Conservation (phyloP, 163 green algal genomes). For the Botryococcus braunii region DNA sequence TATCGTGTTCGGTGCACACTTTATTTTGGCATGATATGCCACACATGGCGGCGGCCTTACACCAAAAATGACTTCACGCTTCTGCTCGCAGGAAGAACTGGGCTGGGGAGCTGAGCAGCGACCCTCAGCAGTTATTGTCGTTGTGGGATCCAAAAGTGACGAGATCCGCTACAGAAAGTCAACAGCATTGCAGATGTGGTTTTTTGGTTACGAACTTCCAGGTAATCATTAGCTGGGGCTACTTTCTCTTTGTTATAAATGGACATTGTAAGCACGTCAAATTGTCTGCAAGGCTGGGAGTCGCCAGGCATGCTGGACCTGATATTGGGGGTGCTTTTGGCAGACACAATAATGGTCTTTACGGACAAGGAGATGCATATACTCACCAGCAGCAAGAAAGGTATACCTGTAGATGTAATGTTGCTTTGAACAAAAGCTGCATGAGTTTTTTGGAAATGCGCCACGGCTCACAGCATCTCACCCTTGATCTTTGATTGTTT, state of each 20-base stretch:
- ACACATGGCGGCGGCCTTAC: not conserved
- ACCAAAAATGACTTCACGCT: not conserved
- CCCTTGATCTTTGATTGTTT: no score
- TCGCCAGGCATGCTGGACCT: no score
- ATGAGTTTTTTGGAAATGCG: no score
- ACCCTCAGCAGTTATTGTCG: constrained; percentile 46
- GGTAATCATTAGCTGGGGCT: constrained; percentile 28
- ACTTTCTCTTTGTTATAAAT: not conserved
- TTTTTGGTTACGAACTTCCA: constrained; percentile 93
- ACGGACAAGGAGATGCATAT: constrained; percentile 63
- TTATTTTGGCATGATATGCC: not conserved
- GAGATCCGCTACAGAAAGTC: constrained; percentile 89
- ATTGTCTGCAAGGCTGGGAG: no score
- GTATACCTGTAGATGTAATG: constrained; percentile 17
- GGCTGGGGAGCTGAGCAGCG: not conserved
- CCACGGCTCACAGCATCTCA: no score
- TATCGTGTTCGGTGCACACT: not conserved
- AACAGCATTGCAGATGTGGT: constrained; percentile 84
- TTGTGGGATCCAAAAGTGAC: constrained; percentile 51
- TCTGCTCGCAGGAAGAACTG: not conserved
- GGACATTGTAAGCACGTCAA: not conserved
- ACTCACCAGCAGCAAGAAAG: constrained; percentile 79
- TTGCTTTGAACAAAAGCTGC: not conserved
- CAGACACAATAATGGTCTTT: constrained; percentile 86
- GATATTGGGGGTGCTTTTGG: not conserved